Evolutionary conservation across 352 stramenopile species (phyloP).

Genomic region (Globisporangium abappressorium): DNA sequence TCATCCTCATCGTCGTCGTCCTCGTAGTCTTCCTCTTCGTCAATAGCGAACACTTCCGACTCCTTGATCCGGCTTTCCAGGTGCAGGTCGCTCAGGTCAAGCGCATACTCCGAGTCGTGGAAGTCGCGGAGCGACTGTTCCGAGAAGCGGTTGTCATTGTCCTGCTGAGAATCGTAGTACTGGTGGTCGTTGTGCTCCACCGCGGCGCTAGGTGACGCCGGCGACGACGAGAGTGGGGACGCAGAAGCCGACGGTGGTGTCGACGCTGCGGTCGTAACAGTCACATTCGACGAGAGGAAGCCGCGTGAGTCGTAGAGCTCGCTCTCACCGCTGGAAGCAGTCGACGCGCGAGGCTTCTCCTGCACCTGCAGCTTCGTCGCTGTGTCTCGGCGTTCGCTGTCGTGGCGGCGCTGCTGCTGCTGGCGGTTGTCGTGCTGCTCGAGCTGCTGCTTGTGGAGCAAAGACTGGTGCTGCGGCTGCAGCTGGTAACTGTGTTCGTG

Average conservation of each 20-base stretch:
- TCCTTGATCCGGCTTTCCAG: background rate
- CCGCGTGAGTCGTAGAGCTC: conserved; percentile 40
- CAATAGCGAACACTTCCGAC: conserved; percentile 12
- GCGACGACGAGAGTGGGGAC: conserved; percentile 36
- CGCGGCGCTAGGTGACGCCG: conserved; percentile 31
- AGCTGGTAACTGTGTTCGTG: background rate
- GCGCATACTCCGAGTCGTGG: conserved; percentile 62
- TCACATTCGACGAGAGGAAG: conserved; percentile 24
- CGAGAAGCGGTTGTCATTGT: conserved; percentile 10
- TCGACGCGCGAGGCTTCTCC: conserved; percentile 15
- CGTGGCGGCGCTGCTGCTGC: background rate
- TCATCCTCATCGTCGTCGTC: conserved; percentile 11
- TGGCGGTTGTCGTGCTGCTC: conserved; percentile 26
- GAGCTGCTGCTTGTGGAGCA: conserved; percentile 28
- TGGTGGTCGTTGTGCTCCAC: conserved; percentile 27
- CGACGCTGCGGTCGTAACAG: conserved; percentile 13
- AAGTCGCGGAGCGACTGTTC: conserved; percentile 25
- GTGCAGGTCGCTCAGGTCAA: conserved; percentile 35
- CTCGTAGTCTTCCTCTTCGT: conserved; percentile 12
- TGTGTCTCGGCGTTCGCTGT: background rate
- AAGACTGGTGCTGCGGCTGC: conserved; percentile 1
- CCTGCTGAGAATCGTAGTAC: conserved; percentile 21
- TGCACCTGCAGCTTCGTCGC: background rate
- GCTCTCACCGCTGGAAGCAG: conserved; percentile 16
- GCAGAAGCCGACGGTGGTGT: conserved; percentile 5